These are phyloP conservation scores for Citrullus amarus DNA, from an alignment of 306 rosid genomes.

Conservation along the genomic window DNA sequence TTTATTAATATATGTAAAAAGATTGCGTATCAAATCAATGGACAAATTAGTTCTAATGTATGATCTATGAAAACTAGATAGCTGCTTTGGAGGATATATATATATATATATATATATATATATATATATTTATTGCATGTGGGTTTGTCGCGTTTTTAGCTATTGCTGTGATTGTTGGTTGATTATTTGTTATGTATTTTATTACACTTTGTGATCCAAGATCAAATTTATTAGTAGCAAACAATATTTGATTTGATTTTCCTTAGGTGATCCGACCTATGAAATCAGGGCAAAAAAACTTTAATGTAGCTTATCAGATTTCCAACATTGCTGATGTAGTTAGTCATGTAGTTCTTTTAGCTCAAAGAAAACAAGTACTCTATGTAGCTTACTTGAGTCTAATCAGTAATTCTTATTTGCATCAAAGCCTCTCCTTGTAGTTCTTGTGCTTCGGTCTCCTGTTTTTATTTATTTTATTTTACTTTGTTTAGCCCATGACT, in stretches of 20 bases:
- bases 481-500: background rate
- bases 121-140: background rate
- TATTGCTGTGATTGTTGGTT: background rate
- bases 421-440: background rate
- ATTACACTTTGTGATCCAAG: background rate
- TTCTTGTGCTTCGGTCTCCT: background rate
- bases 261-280: background rate
- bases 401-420: background rate
- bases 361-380: background rate
- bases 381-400: background rate
- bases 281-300: background rate
- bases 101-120: background rate
- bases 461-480: background rate
- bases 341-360: background rate
- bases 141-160: background rate
- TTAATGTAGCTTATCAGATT: background rate
- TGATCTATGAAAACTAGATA: background rate
- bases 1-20: background rate
- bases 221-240: background rate
- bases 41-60: background rate
- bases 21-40: background rate
- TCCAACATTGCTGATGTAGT: background rate
- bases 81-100: background rate
- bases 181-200: background rate
- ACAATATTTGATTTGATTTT: background rate